These are phyloP conservation scores for Tetragonia tetragonoides DNA, from an alignment of 148 eudicot genomes.

Conservation along the genomic window DNA sequence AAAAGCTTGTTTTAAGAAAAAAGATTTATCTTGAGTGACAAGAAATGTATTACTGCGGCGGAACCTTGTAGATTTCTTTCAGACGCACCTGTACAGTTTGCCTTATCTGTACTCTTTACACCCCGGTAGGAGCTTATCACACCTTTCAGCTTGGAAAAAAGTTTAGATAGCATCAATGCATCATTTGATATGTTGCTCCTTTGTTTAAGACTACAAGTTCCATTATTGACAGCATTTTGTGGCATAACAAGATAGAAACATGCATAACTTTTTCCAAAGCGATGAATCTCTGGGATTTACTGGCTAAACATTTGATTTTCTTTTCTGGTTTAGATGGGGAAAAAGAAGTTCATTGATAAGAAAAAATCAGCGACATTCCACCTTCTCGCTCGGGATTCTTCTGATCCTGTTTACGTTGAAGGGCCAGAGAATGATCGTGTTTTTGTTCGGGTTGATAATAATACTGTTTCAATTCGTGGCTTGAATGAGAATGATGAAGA, in stretches of 20 bases:
- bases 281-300: neutral
- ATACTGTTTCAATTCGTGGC: constrained; percentile 40
- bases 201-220: neutral
- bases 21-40: no score
- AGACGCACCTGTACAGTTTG: neutral
- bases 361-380: constrained; percentile 84
- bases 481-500: constrained; percentile 33
- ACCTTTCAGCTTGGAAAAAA: neutral
- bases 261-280: neutral
- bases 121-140: neutral
- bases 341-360: constrained; percentile 85
- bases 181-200: neutral
- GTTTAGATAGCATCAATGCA: no score
- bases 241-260: neutral
- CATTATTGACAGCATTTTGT: neutral
- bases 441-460: constrained; percentile 76
- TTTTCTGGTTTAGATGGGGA: constrained; percentile 43
- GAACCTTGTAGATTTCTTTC: neutral
- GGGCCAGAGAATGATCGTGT: constrained; percentile 63
- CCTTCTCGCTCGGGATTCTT: constrained; percentile 64
- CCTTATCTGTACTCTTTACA: neutral
- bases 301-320: neutral
- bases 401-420: constrained; percentile 53
- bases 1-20: no score
- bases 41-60: no score